phyloP scores from a whole-genome alignment of 1,284 basidiomycete species.

The Ustilago crameri region DNA sequence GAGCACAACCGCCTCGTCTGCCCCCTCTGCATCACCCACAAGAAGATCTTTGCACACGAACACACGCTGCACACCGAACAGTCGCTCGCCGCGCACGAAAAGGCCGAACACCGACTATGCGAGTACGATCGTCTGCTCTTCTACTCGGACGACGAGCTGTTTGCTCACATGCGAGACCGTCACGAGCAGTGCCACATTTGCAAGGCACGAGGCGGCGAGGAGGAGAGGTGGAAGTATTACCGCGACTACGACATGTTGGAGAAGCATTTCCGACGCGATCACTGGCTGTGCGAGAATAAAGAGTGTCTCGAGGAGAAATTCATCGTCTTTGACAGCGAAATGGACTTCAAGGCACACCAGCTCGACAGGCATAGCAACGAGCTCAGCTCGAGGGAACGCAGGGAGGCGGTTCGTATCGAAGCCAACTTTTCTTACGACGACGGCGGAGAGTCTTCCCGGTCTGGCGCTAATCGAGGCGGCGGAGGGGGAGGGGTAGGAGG shows the following conservation, averaged over 20 bases:
- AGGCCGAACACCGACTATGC: slow-evolving; percentile 83
- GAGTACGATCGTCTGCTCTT: slow-evolving; percentile 90
- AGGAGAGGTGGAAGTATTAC: slow-evolving; percentile 63
- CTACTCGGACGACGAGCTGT: slow-evolving; percentile 92
- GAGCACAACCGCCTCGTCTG: slow-evolving; percentile 79
- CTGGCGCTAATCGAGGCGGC: slow-evolving; percentile 8
- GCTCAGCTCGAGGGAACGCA: slow-evolving; percentile 81
- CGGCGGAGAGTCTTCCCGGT: slow-evolving; percentile 59
- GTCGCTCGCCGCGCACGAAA: slow-evolving; percentile 79
- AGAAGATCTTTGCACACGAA: slow-evolving; percentile 96
- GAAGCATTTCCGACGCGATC: slow-evolving; percentile 70
- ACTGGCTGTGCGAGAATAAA: slow-evolving; percentile 81
- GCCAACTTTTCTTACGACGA: slow-evolving; percentile 83
- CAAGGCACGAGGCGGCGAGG: slow-evolving; percentile 60
- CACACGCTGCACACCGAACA: slow-evolving; percentile 83
- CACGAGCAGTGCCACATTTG: slow-evolving; percentile 99
- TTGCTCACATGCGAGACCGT: slow-evolving; percentile 87
- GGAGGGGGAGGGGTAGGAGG: slow-evolving; percentile 4
- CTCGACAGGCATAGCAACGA: slow-evolving; percentile 84
- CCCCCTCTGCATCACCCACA: slow-evolving; percentile 86
- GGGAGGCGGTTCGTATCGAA: slow-evolving; percentile 80
- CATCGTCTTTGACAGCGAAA: slow-evolving; percentile 84
- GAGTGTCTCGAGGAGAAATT: slow-evolving; percentile 88
- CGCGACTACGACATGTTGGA: slow-evolving; percentile 66
- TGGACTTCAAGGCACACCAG: slow-evolving; percentile 93